Base-by-base conservation (phyloP, 2,329 filamentous ascomycete genomes). In the Massarina eburnea region DNA sequence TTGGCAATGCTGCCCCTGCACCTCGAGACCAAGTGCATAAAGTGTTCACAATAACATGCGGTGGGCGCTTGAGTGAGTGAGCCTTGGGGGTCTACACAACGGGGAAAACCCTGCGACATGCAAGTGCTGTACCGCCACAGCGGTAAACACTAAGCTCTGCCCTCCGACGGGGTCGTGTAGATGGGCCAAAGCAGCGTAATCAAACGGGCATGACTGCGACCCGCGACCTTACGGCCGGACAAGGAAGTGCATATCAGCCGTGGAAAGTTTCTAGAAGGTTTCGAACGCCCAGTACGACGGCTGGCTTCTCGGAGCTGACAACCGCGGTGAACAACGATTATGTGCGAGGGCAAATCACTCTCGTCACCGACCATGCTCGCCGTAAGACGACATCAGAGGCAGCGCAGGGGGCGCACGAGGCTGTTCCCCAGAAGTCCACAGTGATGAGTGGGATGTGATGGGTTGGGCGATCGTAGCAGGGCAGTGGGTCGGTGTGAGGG, bases 1-100 rank as follows among this genome's bases (percentile, higher is more conserved):
- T 30, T 30, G 27, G 27, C 27, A 15, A 30, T 30, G 34, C 15
- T 36, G 46, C 45, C 12, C 6, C 27, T 36, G 34, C 34, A 36
- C 48, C 54, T 64, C 51, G 46, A 62, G 59, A 43, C 32, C 48
- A 49, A 58, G 57, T 64, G 62, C 63, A 66, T 64, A 64, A 66
- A 15, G 51, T 54, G 41, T 66, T 61, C 62, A 63, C 62, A 66
- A 49, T 64, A 62, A 57, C 48, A 58, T 61, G 59, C 59, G 47
- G 58, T 62, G 60, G 61, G 54, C 44, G 55, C 54, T 57, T 55
- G 51, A 64, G 59, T 55, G 51, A 64, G 59, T 67, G 62, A 63
- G 64, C 64, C 63, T 64, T 59, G 61, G 54, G 62, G 42, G 27
- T n/a, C n/a, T n/a, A n/a, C n/a, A 40, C 51, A 45, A 56, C 59